Evolutionary conservation across 371 early-diverging fungal genomes (phyloP).

Genomic region (Mortierella polycephala): DNA sequence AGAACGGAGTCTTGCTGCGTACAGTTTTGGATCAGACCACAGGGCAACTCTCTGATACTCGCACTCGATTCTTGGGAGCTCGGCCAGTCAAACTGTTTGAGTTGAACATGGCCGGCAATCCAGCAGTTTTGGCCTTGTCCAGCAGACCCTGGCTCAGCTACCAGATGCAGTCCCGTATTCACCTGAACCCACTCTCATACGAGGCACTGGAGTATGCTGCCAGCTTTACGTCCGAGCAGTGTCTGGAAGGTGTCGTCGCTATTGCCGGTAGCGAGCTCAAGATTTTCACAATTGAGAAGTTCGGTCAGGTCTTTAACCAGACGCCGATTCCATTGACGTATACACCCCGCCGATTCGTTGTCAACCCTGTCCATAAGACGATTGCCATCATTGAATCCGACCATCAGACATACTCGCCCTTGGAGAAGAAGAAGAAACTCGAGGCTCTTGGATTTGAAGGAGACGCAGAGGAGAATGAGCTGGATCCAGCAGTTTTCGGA

Average conservation of each 20-base stretch:
- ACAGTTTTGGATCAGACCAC: constrained; percentile 86
- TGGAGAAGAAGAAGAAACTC: constrained; percentile 68
- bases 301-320: constrained; percentile 87
- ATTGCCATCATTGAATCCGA: constrained; percentile 94
- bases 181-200: constrained; percentile 61
- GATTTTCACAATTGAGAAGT: constrained; percentile 88
- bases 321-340: constrained; percentile 85
- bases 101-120: constrained; percentile 71
- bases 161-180: constrained; percentile 76
- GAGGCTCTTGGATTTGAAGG: constrained; percentile 31
- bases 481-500: constrained; percentile 81
- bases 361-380: constrained; percentile 76
- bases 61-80: constrained; percentile 91
- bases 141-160: constrained; percentile 93
- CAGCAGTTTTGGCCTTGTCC: constrained; percentile 86
- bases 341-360: constrained; percentile 89
- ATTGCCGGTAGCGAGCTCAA: constrained; percentile 84
- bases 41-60: constrained; percentile 86
- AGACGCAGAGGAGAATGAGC: constrained; percentile 42
- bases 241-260: constrained; percentile 90
- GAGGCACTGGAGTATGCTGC: constrained; percentile 70
- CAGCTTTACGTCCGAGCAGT: constrained; percentile 90
- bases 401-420: constrained; percentile 77
- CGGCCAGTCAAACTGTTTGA: constrained; percentile 83
- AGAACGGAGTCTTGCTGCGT: constrained; percentile 91